Evolutionary conservation across 2,329 filamentous ascomycete genomes (phyloP), one percentile per base, ranked within the genome.

Genomic region (Pseudocercospora pini-densiflorae): DNA sequence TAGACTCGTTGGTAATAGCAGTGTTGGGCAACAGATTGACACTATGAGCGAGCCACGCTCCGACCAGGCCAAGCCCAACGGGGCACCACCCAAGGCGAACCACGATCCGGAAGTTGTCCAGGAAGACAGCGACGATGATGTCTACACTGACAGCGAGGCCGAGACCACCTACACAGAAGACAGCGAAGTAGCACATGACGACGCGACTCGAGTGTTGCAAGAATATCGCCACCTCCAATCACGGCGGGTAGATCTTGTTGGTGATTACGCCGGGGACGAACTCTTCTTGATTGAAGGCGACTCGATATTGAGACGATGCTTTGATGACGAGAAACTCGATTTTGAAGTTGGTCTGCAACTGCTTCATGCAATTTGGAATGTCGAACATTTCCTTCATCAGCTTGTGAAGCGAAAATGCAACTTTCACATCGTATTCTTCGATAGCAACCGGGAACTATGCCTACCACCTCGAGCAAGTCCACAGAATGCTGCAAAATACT

Each of bases 231-330:
- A 72, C 12, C 76, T 83, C 3, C 71, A 77, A 12, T 81, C 83
- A 6, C 78, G 83, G 62, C 79, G 79, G 59, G 83, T 91, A 29
- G 89, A 92, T 71, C 84, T 93, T 2, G 86, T 93, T 3, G 90
- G 91, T 47, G 91, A 93, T 74, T 93, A 91, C 77, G 90, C 89
- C 3, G 90, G 91, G 23, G 87, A 87, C 66, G 90, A 92, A 74
- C 82, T 90, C 10, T 93, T 93, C 75, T 80, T 90, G 23, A 85
- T 93, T 31, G 89, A 93, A 69, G 90, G 90, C 31, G 90, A 94
- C 72, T 90, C 90, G 0, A 77, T 93, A n/a, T 80, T 93, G 10
- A 80, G 87, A 6, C 80, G 90, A 65, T 89, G 86, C 72, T 86
- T 93, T 57, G 79, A 81, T n/a, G 83, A 90, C 69, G 80, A 84